A percentile compares a stretch with the other conserved stretches of the same genome.
phyloP scores from a whole-genome alignment of 345 rosid species.

The Citrus trifoliata region DNA sequence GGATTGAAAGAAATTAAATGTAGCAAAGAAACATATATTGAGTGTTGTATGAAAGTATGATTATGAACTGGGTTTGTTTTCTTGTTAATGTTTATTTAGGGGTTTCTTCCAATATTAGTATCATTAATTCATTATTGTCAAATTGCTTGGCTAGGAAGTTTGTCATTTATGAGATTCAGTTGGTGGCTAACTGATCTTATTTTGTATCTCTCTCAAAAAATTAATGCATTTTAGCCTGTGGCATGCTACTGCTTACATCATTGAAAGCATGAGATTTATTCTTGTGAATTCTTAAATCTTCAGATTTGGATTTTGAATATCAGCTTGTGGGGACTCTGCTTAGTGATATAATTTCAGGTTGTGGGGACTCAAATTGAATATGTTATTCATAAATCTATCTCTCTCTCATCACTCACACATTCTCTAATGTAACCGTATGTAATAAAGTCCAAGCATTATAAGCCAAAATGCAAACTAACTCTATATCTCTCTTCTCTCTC shows the following conservation, averaged over 20 bases:
- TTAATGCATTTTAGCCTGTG: neutral
- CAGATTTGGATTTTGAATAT: slow-evolving; percentile 5
- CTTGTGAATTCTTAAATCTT: slow-evolving; percentile 1
- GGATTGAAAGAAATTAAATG: slow-evolving; percentile 21
- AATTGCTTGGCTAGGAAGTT: slow-evolving; percentile 12
- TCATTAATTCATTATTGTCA: slow-evolving; percentile 12
- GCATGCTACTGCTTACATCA: slow-evolving; percentile 32
- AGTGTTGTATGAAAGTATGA: slow-evolving; percentile 3
- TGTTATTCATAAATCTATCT: neutral
- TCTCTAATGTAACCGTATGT: neutral
- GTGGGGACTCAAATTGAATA: neutral
- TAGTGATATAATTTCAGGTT: neutral
- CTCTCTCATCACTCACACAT: neutral
- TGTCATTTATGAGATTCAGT: slow-evolving; percentile 41
- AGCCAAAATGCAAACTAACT: neutral
- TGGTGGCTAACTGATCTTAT: slow-evolving; percentile 40
- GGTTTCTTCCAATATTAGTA: slow-evolving; percentile 4
- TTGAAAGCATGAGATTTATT: slow-evolving; percentile 13
- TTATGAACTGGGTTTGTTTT: neutral
- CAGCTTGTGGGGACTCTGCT: slow-evolving; percentile 14
- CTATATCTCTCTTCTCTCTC: neutral
- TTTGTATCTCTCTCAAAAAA: slow-evolving; percentile 3
- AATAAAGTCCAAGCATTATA: neutral
- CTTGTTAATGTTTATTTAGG: neutral
- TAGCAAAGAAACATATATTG: neutral